Evolutionary conservation across 371 early-diverging fungal species (phyloP).

Genomic region (Apophysomyces sp.): DNA sequence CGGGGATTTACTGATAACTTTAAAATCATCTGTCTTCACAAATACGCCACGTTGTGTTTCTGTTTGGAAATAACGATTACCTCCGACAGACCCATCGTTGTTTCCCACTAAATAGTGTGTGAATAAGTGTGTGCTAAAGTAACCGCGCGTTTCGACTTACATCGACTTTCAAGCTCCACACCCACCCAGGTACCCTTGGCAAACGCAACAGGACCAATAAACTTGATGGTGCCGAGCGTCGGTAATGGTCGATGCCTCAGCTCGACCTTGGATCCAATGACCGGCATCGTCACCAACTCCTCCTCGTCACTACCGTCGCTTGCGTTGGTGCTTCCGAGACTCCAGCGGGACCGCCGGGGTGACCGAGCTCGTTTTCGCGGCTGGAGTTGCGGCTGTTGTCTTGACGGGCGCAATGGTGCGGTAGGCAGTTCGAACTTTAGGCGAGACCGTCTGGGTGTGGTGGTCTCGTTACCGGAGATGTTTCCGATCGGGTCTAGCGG

Average conservation of each 20-base stretch:
- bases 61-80: conserved; percentile 27
- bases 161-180: conserved; percentile 41
- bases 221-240: conserved; percentile 41
- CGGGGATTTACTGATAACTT: neutral
- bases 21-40: conserved; percentile 6
- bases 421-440: conserved; percentile 22
- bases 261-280: conserved; percentile 39
- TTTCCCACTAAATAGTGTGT: conserved; percentile 34
- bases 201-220: conserved; percentile 40
- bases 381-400: neutral
- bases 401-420: conserved; percentile 9
- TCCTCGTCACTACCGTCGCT: conserved; percentile 22
- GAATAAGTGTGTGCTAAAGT: too few species aligned
- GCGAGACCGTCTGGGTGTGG: conserved; percentile 16
- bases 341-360: conserved; percentile 16
- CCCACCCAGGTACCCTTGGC: conserved; percentile 49
- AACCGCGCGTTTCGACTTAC: too few species aligned
- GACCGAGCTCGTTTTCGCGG: conserved; percentile 12
- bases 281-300: conserved; percentile 21
- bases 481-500: conserved; percentile 12
- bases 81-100: conserved; percentile 25
- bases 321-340: conserved; percentile 15
- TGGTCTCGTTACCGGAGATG: neutral
- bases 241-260: conserved; percentile 40
- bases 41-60: conserved; percentile 26